These are phyloP conservation scores for Nymphaea colorata DNA, from an alignment of 164 flowering plant genomes.

Conservation along the genomic window DNA sequence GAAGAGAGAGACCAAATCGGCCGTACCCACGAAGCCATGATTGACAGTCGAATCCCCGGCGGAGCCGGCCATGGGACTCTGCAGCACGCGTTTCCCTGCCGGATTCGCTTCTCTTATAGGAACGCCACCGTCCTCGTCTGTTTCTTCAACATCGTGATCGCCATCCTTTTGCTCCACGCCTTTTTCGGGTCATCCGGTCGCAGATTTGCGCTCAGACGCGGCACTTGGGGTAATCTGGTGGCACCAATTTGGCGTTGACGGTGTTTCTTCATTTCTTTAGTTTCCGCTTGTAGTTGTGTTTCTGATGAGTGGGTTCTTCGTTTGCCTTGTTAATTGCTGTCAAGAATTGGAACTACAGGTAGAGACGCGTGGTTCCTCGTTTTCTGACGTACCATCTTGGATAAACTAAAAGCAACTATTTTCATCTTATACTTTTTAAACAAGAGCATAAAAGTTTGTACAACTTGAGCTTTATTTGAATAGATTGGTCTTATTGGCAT, in stretches of 20 bases:
- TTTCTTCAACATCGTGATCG: constrained; percentile 43
- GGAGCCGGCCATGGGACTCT: not conserved
- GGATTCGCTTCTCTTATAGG: constrained; percentile 44
- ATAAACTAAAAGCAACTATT: too few relatives aligned
- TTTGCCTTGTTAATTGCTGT: too few relatives aligned
- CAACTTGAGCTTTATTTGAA: too few relatives aligned
- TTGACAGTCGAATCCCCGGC: not conserved
- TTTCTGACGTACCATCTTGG: too few relatives aligned
- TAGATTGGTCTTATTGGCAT: too few relatives aligned
- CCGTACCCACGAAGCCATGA: not conserved
- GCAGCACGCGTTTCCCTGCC: constrained; percentile 20
- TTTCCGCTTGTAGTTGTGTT: too few relatives aligned
- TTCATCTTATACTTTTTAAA: too few relatives aligned
- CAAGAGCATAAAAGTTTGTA: too few relatives aligned
- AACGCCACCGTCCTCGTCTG: constrained; percentile 59
- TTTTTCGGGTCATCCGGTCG: constrained; percentile 35
- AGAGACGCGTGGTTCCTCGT: too few relatives aligned
- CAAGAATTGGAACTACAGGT: too few relatives aligned
- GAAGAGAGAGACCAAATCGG: not conserved
- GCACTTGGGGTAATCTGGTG: not conserved
- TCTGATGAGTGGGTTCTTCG: too few relatives aligned
- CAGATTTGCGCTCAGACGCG: constrained; percentile 13
- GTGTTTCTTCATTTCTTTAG: constrained; percentile 16
- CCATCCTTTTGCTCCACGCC: constrained; percentile 48
- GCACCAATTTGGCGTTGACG: not conserved